Conservation (phyloP, 305 asterid species). For the Solanum hybrid region DNA sequence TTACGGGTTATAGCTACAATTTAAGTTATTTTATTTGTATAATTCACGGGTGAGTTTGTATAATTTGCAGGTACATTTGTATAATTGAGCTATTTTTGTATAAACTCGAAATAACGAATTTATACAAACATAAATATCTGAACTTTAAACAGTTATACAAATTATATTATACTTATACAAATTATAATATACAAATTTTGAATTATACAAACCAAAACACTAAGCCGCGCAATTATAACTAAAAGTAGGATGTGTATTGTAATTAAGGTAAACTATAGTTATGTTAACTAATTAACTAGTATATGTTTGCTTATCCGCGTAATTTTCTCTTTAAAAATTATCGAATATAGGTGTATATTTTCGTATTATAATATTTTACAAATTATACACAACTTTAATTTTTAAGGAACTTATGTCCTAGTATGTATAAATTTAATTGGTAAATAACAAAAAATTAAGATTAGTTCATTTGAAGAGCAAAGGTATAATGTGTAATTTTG, state of each 20-base stretch:
- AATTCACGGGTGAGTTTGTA: not conserved
- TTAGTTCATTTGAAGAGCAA: no score
- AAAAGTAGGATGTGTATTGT: no score
- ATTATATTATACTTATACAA: not conserved
- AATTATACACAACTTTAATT: not conserved
- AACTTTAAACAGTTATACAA: no score
- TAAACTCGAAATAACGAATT: no score
- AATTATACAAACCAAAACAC: not conserved
- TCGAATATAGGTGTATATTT: not conserved
- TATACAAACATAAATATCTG: no score
- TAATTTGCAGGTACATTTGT: not conserved
- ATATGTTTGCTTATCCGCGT: accelerated
- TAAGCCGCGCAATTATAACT: no score
- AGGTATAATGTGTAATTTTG: not conserved
- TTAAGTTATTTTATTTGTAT: no score
- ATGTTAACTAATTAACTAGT: not conserved
- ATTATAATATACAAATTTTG: not conserved
- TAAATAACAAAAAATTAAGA: no score
- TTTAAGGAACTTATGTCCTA: not conserved
- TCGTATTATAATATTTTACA: not conserved
- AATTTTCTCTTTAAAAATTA: no score
- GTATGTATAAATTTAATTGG: no score
- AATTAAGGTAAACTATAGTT: no score
- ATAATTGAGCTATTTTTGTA: no score
- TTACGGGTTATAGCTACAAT: accelerated